phyloP scores from a whole-genome alignment of 371 early-diverging fungal genomes.

The Catenaria anguillulae region DNA sequence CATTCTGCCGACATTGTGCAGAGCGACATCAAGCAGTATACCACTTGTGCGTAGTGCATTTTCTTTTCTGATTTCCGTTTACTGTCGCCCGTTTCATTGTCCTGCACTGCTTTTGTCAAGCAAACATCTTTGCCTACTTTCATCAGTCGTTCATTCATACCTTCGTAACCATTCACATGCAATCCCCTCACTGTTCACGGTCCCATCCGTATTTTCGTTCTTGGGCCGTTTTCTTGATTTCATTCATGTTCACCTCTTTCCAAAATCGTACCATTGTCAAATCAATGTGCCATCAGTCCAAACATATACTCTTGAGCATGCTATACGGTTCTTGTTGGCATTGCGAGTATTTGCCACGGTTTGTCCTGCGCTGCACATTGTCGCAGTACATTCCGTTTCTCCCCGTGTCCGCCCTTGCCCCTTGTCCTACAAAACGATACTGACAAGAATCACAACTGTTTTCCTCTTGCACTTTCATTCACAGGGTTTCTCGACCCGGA shows the following conservation, averaged over 20 bases:
- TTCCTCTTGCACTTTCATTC: neutral
- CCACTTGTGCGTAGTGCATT: slow-evolving; percentile 20
- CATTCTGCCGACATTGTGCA: slow-evolving; percentile 35
- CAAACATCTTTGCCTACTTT: no score
- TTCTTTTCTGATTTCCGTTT: neutral
- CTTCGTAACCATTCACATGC: neutral
- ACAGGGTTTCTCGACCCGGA: neutral
- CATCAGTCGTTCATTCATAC: no score
- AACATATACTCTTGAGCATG: no score
- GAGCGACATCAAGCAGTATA: slow-evolving; percentile 25
- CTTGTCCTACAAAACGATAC: no score
- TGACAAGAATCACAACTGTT: no score
- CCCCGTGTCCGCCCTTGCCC: no score
- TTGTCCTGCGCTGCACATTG: no score
- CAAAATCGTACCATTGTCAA: no score
- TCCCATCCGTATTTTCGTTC: neutral
- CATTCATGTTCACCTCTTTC: slow-evolving; percentile 15
- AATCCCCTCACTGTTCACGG: neutral
- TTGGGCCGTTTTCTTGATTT: slow-evolving; percentile 10
- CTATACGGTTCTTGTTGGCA: no score
- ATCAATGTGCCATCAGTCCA: no score
- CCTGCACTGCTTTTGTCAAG: neutral
- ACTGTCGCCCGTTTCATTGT: neutral
- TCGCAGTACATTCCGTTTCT: slow-evolving; percentile 5
- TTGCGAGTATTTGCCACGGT: no score